Base-by-base conservation (phyloP, 768 basidiomycete species). In the Candolleomyces eurysporus region DNA sequence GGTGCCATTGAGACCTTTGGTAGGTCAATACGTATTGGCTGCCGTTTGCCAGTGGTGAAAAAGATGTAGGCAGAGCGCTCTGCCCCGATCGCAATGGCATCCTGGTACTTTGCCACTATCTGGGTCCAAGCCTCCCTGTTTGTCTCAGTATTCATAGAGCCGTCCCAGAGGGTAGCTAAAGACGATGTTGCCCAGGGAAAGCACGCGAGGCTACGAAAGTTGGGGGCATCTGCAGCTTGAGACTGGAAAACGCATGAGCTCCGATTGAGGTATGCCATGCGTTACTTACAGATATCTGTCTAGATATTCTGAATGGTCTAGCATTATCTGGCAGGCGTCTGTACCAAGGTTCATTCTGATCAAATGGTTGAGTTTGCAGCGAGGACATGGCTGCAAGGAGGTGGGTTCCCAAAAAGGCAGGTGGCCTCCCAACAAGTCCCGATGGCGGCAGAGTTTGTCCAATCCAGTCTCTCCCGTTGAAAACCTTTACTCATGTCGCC, bases 71-170 rank as follows among this genome's bases (percentile, higher is more conserved):
- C 66, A 58, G 66, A 65, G 21, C 65, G 67, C 46, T 63, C 67
- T 31, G 81, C 74, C 49, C 79, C 82, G 8, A 86, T 79, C 51
- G 81, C 81, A 58, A 87, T 73, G 32, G 83, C 75, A 55, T 85
- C 83, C 51, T 76, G 72, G 74, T 80, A 89, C 46, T 78, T 69
- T 5, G 75, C 66, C 17, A 84, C 68, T 73, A 85, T 77, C 17
- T 48, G 48, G 22, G 67, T 71, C 88, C 88, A 90, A 32, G 64
- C 59, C 2, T 68, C 63, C 6, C 66, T 61, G 10, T 73, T 52
- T n/a, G 80, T 73, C 5, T 73, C 65, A 4, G 68, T 63, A 54
- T 73, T 58, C 1, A 72, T 64, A 30, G 53, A 64, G 10, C 78
- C 79, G 21, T 71, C 59, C 77, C 71, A 85, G 48, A 74, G 79